Conservation (phyloP, 148 eudicot genomes). For the Chenopodium formosanum region DNA sequence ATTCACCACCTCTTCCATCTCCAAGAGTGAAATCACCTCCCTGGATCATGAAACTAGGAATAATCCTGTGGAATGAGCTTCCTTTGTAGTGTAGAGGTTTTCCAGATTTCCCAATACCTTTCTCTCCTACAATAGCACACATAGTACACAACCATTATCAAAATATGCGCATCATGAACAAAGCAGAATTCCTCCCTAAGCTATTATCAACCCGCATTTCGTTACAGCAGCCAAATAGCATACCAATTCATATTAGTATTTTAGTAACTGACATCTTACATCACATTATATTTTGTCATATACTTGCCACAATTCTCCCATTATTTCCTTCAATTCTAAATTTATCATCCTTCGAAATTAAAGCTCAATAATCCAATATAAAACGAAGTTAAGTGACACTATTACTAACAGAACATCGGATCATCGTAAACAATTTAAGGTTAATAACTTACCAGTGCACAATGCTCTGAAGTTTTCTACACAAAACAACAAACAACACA, state of each 20-base stretch:
- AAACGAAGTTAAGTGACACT: too few species aligned
- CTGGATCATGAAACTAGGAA: constrained; percentile 96
- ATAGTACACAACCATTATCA: not conserved
- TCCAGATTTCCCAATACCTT: constrained; percentile 80
- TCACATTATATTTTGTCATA: not conserved
- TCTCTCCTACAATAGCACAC: constrained; percentile 62
- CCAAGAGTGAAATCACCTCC: constrained; percentile 98
- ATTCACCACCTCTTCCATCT: constrained; percentile 94
- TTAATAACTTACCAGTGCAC: constrained; percentile 72
- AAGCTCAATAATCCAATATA: not conserved
- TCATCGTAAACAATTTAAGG: not conserved
- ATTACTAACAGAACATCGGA: not conserved
- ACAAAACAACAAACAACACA: constrained; percentile 3
- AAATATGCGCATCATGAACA: not conserved
- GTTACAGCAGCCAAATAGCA: not conserved
- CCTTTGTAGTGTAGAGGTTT: constrained; percentile 97
- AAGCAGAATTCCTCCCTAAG: not conserved
- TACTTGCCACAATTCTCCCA: not conserved
- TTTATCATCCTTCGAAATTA: not conserved
- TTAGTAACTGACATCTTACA: not conserved
- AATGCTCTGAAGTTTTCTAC: constrained; percentile 95
- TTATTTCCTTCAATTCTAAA: not conserved
- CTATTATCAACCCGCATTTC: not conserved
- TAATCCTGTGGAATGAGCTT: constrained; percentile 85
- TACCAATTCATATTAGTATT: not conserved